Base-by-base conservation (phyloP, 495 filamentous ascomycete genomes). In the Podospora bellae-mahoneyi region DNA sequence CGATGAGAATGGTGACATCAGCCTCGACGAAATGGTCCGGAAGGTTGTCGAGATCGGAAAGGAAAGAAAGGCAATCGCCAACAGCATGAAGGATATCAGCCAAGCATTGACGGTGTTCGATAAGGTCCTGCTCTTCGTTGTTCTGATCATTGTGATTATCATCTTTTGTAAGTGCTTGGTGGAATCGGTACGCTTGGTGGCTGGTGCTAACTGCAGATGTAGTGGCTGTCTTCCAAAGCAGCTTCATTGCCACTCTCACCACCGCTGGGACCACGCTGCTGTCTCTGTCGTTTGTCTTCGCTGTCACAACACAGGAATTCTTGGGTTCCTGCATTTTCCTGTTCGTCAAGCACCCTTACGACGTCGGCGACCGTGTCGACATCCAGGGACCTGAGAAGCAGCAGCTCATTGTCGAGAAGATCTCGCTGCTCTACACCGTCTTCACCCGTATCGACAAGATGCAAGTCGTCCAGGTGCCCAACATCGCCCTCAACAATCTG, bases 261-360 rank as follows among this genome's bases (percentile, higher is more conserved):
- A 96, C 95, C n/a, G 91, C 93, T 64, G 95, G 94, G 64, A 97
- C 94, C n/a, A 89, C 94, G 2, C 83, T 99, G 60, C 88, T 99
- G 6, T 97, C 94, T 4, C 79, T 97, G 60, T 97, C 93, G 62
- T 99, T 98, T 80, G 89, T 97, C 67, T 98, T 99, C 76, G 87
- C 93, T 19, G 88, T 88, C 68, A 98, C 93, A 4, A 89, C 90
- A 0, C 94, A 98, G 78, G 95, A 99, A 78, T 89, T 99, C 64
- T 85, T 98, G 15, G 94, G 93, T 60, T 96, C 92, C 19, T 97
- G 94, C 81, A 96, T 99, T 77, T 99, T 99, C 82, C 83, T 99
- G 5, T 98, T 99, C 75, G 92, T 97, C 84, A 99, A 99, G 80
- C 95, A 97, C 73, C 93, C 84, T 18, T 86, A 84, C 66, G 95